Conservation (phyloP, 345 rosid genomes). For the Aquilaria sinensis region DNA sequence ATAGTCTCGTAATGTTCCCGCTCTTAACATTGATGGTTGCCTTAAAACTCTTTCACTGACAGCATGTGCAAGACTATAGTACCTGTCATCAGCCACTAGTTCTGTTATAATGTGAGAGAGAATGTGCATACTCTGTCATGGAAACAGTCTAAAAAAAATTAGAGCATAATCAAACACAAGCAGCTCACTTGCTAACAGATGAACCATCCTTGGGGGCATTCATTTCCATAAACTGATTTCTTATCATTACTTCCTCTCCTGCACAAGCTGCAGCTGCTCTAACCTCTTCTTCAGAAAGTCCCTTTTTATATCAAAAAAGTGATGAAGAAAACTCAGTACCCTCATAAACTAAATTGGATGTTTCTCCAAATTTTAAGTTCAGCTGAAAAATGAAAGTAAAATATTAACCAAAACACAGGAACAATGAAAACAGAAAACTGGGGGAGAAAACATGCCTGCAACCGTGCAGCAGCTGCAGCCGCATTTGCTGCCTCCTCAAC, state of each 20-base stretch:
- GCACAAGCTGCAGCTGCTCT: constrained; percentile 93
- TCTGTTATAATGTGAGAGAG: not conserved
- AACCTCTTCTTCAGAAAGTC: constrained; percentile 98
- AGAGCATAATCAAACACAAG: constrained; percentile 7
- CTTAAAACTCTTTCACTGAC: constrained; percentile 82
- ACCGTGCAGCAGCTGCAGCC: constrained; percentile 87
- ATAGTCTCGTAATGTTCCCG: constrained; percentile 95
- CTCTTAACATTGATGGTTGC: constrained; percentile 96
- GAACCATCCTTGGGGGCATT: constrained; percentile 92
- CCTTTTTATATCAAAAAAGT: constrained; percentile 42
- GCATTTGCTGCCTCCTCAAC: constrained; percentile 98
- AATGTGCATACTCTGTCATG: not conserved
- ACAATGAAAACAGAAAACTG: not conserved
- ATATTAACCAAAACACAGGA: not conserved
- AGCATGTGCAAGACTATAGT: constrained; percentile 97
- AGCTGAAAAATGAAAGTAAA: not conserved
- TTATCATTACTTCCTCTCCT: constrained; percentile 93
- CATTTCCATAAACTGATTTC: constrained; percentile 93
- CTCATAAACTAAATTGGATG: not conserved
- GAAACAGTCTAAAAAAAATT: constrained; percentile 6
- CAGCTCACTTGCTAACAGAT: constrained; percentile 89
- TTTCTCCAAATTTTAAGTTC: constrained; percentile 2
- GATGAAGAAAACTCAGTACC: constrained; percentile 17
- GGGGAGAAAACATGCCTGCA: constrained; percentile 48
- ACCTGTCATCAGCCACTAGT: constrained; percentile 39